Evolutionary conservation across 2,329 filamentous ascomycete species (phyloP), one percentile per base, ranked within the genome.

Genomic region (Colletotrichum higginsianum): DNA sequence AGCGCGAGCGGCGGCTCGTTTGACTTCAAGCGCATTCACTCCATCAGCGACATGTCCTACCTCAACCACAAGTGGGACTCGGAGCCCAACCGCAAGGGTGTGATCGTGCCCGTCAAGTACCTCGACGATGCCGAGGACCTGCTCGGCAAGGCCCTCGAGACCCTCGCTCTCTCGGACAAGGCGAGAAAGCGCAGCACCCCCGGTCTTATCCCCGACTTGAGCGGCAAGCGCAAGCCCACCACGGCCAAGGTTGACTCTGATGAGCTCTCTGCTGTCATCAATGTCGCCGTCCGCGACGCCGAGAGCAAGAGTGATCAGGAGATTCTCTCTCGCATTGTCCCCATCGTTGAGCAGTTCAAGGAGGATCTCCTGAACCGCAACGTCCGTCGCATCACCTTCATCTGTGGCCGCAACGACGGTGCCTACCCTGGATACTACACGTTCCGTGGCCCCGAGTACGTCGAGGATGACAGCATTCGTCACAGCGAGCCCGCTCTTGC

Each of bases 381-480:
- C 61, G 92, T 99, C 60, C 95, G 96, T 75, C 94, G 96, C 76
- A 85, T 99, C 67, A 98, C 95, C 61, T 98, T 99, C 86, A 96
- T 98, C 82, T 98, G 95, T 80, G 96, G 96, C 67, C 94, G 94
- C 86, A 94, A 92, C 80, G 94, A 99, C 79, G 96, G 95, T 66
- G 94, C 94, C 16, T 98, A 98, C 82, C 96, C 96, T 26, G 95
- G 94, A 58, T 98, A 99, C 89, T 98, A 94, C 88, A 99, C 96
- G 53, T 99, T 98, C 94, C 93, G 96, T 80, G 96, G 96, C 7
- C 96, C 96, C 38, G 85, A 87, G 62, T 99, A 97, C 82, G 88
- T 90, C 63, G 96, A 99, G 83, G 96, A 99, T 79, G 91, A 94
- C 82, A 97, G 93, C 82, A 98, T 99, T 79, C 96, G 96, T 86